phyloP scores from a whole-genome alignment of 805 yeast genomes.

The Jamesozyma jinghongensis region DNA sequence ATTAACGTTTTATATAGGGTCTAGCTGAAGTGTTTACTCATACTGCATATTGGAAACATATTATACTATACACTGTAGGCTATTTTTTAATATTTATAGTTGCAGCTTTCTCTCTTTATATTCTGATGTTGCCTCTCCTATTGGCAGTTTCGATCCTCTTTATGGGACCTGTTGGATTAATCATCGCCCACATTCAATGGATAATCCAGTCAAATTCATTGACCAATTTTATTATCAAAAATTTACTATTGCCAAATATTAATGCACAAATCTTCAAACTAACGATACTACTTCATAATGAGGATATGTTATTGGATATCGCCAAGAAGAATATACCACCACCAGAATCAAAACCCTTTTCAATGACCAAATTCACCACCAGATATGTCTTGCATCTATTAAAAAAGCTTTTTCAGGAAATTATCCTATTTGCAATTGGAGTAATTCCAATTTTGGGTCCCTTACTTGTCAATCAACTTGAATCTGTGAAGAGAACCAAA shows the following conservation, averaged over 20 bases:
- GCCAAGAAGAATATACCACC: conserved; percentile 5
- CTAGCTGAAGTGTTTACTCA: conserved; percentile 17
- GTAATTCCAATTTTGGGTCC: conserved; percentile 31
- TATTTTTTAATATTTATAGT: conserved; percentile 17
- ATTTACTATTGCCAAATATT: conserved; percentile 18
- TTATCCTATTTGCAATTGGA: conserved; percentile 13
- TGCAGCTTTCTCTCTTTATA: conserved; percentile 17
- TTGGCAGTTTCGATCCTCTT: conserved; percentile 6
- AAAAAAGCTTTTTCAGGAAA: conserved; percentile 2
- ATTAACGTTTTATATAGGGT: no score
- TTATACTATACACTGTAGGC: conserved; percentile 17
- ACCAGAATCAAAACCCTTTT: background rate
- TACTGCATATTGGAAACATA: conserved; percentile 23
- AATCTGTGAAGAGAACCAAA: conserved; percentile 23
- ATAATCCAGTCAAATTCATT: conserved; percentile 22
- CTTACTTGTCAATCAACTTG: conserved; percentile 18
- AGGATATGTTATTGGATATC: background rate
- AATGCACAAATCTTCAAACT: conserved; percentile 10
- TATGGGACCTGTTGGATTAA: conserved; percentile 28
- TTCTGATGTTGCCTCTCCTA: conserved; percentile 22
- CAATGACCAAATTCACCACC: no score
- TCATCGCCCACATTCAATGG: conserved; percentile 27
- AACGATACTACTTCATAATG: background rate
- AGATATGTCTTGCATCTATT: conserved; percentile 6
- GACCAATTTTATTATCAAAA: conserved; percentile 18